Conservation (phyloP, 148 eudicot species). For the Beta vulgaris region DNA sequence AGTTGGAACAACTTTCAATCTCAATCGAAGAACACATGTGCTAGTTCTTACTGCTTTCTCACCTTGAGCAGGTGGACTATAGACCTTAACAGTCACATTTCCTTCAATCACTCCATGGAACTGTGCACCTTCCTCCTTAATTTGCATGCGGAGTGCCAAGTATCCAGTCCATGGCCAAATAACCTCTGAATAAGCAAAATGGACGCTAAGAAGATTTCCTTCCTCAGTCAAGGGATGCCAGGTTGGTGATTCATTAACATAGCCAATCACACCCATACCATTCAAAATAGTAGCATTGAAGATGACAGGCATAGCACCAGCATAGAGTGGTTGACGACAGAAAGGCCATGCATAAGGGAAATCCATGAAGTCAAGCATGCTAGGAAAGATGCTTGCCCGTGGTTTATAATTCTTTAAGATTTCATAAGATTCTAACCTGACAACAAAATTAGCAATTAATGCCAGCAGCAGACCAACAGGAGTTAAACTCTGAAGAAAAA, state of each 20-base stretch:
- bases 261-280: slow-evolving; percentile 96
- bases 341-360: slow-evolving; percentile 99
- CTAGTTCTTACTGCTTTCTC: slow-evolving; percentile 60
- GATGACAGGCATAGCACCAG: slow-evolving; percentile 96
- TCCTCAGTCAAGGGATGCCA: slow-evolving; percentile 91
- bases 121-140: slow-evolving; percentile 92
- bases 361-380: slow-evolving; percentile 75
- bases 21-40: slow-evolving; percentile 77
- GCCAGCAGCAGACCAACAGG: not conserved
- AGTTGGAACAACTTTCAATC: slow-evolving; percentile 77
- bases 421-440: slow-evolving; percentile 94
- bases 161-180: slow-evolving; percentile 99
- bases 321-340: slow-evolving; percentile 96
- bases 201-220: slow-evolving; percentile 85
- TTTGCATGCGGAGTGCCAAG: slow-evolving; percentile 92
- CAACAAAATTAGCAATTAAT: slow-evolving; percentile 22
- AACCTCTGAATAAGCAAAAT: slow-evolving; percentile 79
- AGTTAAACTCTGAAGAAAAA: slow-evolving; percentile 2
- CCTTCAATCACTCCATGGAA: slow-evolving; percentile 88
- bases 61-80: slow-evolving; percentile 79
- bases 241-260: slow-evolving; percentile 64
- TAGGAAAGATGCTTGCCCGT: slow-evolving; percentile 85
- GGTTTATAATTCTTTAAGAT: slow-evolving; percentile 79
- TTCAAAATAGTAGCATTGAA: slow-evolving; percentile 90
- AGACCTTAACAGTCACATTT: slow-evolving; percentile 69